Percentiles rank a stretch among this genome's conserved stretches.
phyloP scores from a whole-genome alignment of 2,329 filamentous ascomycete genomes.

The Stachybotrys echinatus region DNA sequence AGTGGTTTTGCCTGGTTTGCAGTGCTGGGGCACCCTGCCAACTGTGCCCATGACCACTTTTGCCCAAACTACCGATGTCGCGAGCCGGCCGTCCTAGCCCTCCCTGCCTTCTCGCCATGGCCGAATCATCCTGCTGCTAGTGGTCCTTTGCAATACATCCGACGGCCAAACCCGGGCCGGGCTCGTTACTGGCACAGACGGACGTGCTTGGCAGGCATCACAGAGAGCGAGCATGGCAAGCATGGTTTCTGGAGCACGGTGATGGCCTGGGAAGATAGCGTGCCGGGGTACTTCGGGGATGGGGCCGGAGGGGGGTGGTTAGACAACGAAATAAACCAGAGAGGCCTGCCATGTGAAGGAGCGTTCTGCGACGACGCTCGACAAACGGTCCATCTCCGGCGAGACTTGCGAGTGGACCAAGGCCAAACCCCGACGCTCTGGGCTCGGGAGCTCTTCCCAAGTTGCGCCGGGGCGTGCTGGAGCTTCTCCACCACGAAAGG shows the following conservation, averaged over 20 bases:
- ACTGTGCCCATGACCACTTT: no score
- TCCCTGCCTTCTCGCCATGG: no score
- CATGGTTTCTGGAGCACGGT: no score
- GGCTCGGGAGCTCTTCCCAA: neutral
- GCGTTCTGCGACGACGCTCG: neutral
- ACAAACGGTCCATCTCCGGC: neutral
- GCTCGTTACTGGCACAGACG: no score
- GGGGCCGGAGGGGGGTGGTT: neutral
- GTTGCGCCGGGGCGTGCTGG: neutral
- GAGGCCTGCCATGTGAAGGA: neutral
- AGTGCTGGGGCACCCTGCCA: no score
- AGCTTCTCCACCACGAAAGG: neutral
- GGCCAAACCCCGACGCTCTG: neutral
- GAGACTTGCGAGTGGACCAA: neutral
- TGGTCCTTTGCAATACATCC: no score
- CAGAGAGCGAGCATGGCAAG: neutral
- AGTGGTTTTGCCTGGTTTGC: no score
- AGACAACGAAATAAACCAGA: neutral
- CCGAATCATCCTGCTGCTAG: no score
- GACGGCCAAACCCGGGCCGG: neutral
- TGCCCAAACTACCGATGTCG: no score
- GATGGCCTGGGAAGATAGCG: neutral
- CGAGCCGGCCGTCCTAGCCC: neutral
- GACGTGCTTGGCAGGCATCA: neutral
- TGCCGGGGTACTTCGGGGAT: neutral